Conservation (phyloP, 352 stramenopile genomes). For the Globisporangium ultimum region DNA sequence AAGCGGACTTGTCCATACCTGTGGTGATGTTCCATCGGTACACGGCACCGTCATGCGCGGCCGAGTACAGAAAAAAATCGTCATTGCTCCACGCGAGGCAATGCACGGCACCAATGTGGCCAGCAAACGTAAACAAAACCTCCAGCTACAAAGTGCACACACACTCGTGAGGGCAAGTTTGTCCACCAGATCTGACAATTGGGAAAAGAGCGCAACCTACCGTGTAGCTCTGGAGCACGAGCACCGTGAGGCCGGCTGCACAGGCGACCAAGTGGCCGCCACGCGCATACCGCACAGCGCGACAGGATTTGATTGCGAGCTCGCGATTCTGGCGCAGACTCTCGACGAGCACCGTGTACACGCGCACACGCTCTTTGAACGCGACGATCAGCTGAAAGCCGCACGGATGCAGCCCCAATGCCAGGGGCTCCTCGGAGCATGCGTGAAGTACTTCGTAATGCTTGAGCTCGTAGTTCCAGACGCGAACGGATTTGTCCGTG, state of each 20-base stretch:
- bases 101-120: slow-evolving; percentile 75
- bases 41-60: slow-evolving; percentile 72
- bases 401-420: slow-evolving; percentile 60
- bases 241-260: slow-evolving; percentile 59
- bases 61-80: slow-evolving; percentile 75
- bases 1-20: slow-evolving; percentile 4
- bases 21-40: slow-evolving; percentile 72
- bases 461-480: slow-evolving; percentile 86
- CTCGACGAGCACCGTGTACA: slow-evolving; percentile 74
- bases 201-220: slow-evolving; percentile 14
- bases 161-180: too few relatives aligned
- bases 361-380: slow-evolving; percentile 75
- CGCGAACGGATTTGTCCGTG: slow-evolving; percentile 75
- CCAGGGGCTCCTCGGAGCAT: slow-evolving; percentile 59
- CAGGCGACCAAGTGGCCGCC: slow-evolving; percentile 77
- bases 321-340: slow-evolving; percentile 61
- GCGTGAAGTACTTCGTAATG: slow-evolving; percentile 63
- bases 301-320: slow-evolving; percentile 63
- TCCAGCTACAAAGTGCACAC: slow-evolving; percentile 31
- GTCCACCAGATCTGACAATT: too few relatives aligned
- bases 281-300: slow-evolving; percentile 53
- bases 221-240: slow-evolving; percentile 61
- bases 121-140: slow-evolving; percentile 64
- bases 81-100: slow-evolving; percentile 65
- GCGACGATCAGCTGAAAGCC: slow-evolving; percentile 69